Conservation (phyloP, 805 yeast species). For the Candida argentea region DNA sequence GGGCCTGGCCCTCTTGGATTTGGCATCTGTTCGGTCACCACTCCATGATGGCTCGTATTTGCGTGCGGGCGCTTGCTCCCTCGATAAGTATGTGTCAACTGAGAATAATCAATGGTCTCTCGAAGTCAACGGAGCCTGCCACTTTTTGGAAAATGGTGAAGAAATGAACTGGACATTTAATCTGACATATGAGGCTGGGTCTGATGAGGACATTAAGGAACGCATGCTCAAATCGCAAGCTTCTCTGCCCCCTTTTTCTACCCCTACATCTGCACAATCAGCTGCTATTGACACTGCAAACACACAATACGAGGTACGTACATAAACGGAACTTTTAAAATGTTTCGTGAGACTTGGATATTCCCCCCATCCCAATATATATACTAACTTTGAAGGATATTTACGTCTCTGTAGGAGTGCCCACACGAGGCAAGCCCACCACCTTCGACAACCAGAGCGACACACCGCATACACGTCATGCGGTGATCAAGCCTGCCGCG, state of each 20-base stretch:
- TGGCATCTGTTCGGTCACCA: constrained; percentile 38
- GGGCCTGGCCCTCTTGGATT: constrained; percentile 64
- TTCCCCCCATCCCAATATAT: constrained; percentile 1
- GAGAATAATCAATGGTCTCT: constrained; percentile 43
- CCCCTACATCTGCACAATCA: no score
- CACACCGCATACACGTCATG: constrained; percentile 10
- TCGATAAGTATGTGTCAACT: constrained; percentile 46
- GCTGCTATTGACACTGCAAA: no score
- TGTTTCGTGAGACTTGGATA: no score
- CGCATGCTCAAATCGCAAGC: constrained; percentile 44
- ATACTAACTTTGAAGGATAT: constrained; percentile 21
- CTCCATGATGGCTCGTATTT: constrained; percentile 31
- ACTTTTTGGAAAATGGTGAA: constrained; percentile 65
- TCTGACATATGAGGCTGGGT: constrained; percentile 74
- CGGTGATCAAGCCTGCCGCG: constrained; percentile 29
- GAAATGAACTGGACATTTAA: constrained; percentile 92
- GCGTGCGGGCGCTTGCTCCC: constrained; percentile 77
- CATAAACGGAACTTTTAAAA: constrained; percentile 6
- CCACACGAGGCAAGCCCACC: constrained; percentile 9
- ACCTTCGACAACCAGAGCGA: constrained; percentile 5
- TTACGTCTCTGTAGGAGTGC: constrained; percentile 25
- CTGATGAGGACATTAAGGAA: constrained; percentile 70
- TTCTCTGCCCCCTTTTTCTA: no score
- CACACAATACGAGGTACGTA: constrained; percentile 18
- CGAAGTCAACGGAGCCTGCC: constrained; percentile 62